Conservation (phyloP, 169 alveolate species). For the Eimeria praecox region DNA sequence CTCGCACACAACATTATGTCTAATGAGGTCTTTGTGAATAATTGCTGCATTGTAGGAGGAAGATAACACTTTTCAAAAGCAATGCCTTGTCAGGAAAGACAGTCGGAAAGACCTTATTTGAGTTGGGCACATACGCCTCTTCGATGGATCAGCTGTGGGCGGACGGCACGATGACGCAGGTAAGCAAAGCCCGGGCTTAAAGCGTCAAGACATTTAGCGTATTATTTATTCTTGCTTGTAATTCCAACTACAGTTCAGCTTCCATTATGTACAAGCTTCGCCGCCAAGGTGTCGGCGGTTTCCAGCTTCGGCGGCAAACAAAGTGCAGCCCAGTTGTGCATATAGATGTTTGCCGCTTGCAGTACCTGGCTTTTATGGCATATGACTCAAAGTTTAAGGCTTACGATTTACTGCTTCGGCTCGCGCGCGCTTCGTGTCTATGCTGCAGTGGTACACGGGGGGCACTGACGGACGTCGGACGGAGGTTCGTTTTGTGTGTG, state of each 20-base stretch:
- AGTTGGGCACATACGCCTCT: slow-evolving; percentile 72
- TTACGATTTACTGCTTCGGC: neutral
- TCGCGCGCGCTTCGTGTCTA: neutral
- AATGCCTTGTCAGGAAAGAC: slow-evolving; percentile 65
- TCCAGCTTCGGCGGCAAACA: neutral
- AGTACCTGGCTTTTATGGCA: neutral
- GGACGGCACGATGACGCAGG: slow-evolving; percentile 79
- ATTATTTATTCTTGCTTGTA: neutral
- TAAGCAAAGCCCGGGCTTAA: no score
- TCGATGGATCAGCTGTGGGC: slow-evolving; percentile 79
- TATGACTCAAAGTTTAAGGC: neutral
- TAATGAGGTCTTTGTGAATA: neutral
- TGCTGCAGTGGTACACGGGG: slow-evolving; percentile 53
- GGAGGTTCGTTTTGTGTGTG: slow-evolving; percentile 74
- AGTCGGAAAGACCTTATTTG: slow-evolving; percentile 64
- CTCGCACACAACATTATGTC: neutral
- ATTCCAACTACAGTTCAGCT: neutral
- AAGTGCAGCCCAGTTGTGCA: neutral
- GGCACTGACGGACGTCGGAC: slow-evolving; percentile 80
- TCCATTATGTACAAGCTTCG: neutral
- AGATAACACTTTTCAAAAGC: slow-evolving; percentile 68
- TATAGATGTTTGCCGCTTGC: neutral
- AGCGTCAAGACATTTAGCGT: neutral
- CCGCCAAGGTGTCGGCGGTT: neutral
- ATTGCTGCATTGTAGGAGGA: slow-evolving; percentile 2